Conservation (phyloP, 257 asterid species). For the Ocimum tenuiflorum region DNA sequence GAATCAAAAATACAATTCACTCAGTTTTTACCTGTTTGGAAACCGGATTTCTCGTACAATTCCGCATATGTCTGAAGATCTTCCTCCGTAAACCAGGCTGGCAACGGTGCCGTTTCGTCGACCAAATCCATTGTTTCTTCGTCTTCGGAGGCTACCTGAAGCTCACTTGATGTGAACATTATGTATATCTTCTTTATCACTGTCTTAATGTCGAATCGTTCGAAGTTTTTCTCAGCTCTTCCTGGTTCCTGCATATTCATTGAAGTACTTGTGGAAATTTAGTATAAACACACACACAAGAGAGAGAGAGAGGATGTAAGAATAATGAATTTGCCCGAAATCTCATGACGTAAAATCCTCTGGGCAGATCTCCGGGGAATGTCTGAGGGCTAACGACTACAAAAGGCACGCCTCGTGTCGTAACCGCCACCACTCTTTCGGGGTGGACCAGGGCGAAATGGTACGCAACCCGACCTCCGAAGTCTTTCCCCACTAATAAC, state of each 20-base stretch:
- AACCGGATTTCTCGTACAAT: constrained; percentile 38
- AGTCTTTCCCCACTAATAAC: constrained; percentile 39
- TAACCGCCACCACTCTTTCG: constrained; percentile 37
- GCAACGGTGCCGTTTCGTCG: constrained; percentile 35
- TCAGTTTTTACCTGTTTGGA: constrained; percentile 30
- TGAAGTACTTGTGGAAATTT: not conserved
- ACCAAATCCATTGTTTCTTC: constrained; percentile 55
- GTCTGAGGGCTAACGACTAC: constrained; percentile 15
- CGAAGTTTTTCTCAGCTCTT: constrained; percentile 53
- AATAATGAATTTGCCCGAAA: constrained; percentile 33
- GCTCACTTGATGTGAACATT: constrained; percentile 38
- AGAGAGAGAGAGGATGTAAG: not conserved
- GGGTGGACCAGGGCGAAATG: constrained; percentile 35
- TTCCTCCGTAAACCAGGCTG: constrained; percentile 42
- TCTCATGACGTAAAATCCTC: constrained; percentile 46
- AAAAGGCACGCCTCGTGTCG: constrained; percentile 40
- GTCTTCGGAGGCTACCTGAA: constrained; percentile 33
- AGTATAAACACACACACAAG: not conserved
- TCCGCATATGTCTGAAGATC: constrained; percentile 39
- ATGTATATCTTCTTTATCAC: constrained; percentile 46
- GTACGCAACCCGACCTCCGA: constrained; percentile 35
- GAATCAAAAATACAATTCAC: too few relatives aligned
- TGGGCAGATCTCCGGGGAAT: constrained; percentile 10
- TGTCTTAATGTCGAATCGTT: constrained; percentile 36
- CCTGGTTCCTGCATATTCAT: constrained; percentile 37